These are phyloP conservation scores for Vitis amurensis DNA, from an alignment of 164 flowering plant species.

Conservation along the genomic window DNA sequence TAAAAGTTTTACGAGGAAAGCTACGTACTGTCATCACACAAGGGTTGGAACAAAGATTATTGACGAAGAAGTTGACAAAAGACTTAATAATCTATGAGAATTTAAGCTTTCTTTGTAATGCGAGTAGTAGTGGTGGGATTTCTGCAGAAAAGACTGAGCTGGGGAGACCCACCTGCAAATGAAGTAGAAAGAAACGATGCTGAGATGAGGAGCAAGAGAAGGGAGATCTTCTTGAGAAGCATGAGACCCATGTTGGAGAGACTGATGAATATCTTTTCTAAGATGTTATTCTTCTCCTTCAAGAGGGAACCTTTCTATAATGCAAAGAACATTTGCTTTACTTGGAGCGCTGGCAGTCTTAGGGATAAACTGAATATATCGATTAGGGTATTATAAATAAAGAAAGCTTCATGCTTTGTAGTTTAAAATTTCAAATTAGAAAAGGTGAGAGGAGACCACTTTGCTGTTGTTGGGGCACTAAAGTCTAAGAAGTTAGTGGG, in stretches of 20 bases:
- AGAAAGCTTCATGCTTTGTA: conserved; percentile 22
- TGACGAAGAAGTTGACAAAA: too few species aligned
- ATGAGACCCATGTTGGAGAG: conserved; percentile 34
- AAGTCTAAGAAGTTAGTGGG: conserved; percentile 48
- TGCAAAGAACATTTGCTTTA: conserved; percentile 2
- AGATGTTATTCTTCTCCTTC: conserved; percentile 5
- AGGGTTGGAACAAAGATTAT: too few species aligned
- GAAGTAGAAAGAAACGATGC: conserved; percentile 52
- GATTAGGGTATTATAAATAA: conserved; percentile 8
- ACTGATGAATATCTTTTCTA: neutral
- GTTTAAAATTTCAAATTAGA: conserved; percentile 31
- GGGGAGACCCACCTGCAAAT: conserved; percentile 50
- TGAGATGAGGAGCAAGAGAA: conserved; percentile 55
- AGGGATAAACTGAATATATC: conserved; percentile 16
- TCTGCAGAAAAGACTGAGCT: neutral
- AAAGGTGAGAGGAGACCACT: conserved; percentile 52
- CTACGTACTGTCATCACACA: too few species aligned
- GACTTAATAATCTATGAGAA: too few species aligned
- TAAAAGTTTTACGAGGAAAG: too few species aligned
- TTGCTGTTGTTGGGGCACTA: conserved; percentile 59
- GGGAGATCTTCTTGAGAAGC: conserved; percentile 33
- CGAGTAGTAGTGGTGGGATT: too few species aligned
- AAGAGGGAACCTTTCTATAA: conserved; percentile 19
- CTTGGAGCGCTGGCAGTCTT: neutral
- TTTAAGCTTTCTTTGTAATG: neutral